phyloP scores from a whole-genome alignment of 2,329 filamentous ascomycete species.

The Cladorrhinum sp. region DNA sequence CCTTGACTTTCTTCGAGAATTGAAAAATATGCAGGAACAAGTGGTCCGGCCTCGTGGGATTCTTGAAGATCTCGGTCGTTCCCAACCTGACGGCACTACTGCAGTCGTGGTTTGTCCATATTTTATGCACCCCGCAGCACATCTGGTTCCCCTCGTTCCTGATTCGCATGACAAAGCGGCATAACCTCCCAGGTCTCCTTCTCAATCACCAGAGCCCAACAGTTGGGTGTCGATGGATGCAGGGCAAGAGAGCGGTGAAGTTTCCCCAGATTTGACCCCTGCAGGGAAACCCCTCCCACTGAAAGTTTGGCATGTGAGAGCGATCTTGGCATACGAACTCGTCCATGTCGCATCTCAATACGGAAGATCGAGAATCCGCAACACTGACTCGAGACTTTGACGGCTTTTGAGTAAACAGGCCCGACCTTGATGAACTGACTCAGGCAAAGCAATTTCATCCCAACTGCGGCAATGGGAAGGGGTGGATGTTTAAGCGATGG shows the following conservation, averaged over 20 bases:
- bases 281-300: background rate
- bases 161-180: no score
- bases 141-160: no score
- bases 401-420: background rate
- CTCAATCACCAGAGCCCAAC: background rate
- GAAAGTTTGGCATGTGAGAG: background rate
- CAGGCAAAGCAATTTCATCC: background rate
- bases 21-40: no score
- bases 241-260: constrained; percentile 3
- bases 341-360: background rate
- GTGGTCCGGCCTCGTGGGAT: no score
- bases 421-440: background rate
- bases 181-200: no score
- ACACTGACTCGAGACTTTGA: background rate
- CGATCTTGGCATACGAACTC: background rate
- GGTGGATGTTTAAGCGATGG: background rate
- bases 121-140: no score
- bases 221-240: background rate
- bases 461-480: background rate
- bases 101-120: no score
- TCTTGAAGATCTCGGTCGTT: no score
- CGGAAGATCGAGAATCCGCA: background rate
- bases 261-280: background rate
- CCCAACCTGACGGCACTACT: no score
- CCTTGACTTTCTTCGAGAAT: background rate